A percentile compares a stretch with the other conserved stretches of the same genome.
These are phyloP conservation scores for Pichia kluyveri DNA, from an alignment of 805 yeast genomes.

Conservation along the genomic window DNA sequence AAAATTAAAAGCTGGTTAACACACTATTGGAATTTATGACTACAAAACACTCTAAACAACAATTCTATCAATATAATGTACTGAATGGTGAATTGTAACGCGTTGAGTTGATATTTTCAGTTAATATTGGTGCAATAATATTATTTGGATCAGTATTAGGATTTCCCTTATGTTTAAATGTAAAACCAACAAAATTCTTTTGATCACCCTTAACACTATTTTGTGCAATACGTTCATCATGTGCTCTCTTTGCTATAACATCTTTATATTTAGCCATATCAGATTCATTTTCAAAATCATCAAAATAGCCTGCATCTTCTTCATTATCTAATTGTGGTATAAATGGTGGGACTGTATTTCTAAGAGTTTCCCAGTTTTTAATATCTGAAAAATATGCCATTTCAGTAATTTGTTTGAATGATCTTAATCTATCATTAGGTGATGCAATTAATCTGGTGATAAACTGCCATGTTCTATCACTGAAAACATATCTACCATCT, in stretches of 20 bases:
- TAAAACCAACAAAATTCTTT: slow-evolving; percentile 86
- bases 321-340: slow-evolving; percentile 95
- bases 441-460: slow-evolving; percentile 73
- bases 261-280: slow-evolving; percentile 98
- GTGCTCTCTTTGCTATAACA: slow-evolving; percentile 85
- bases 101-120: slow-evolving; percentile 15
- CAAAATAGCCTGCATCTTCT: slow-evolving; percentile 97
- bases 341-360: slow-evolving; percentile 80
- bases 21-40: no score
- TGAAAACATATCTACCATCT: slow-evolving; percentile 84
- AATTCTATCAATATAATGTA: slow-evolving; percentile 21
- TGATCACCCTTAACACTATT: slow-evolving; percentile 47
- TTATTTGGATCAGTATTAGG: slow-evolving; percentile 38
- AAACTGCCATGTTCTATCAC: slow-evolving; percentile 93
- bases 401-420: slow-evolving; percentile 70
- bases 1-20: no score
- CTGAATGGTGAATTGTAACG: slow-evolving; percentile 28
- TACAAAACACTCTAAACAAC: background rate
- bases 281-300: slow-evolving; percentile 91
- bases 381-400: slow-evolving; percentile 81
- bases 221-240: slow-evolving; percentile 73
- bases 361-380: slow-evolving; percentile 55
- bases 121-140: slow-evolving; percentile 26
- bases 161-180: slow-evolving; percentile 76
- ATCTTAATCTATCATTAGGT: slow-evolving; percentile 64